A percentile compares a stretch with the other conserved stretches of the same genome.
phyloP scores from a whole-genome alignment of 2,329 filamentous ascomycete species.

The Pseudogymnoascus sp. region DNA sequence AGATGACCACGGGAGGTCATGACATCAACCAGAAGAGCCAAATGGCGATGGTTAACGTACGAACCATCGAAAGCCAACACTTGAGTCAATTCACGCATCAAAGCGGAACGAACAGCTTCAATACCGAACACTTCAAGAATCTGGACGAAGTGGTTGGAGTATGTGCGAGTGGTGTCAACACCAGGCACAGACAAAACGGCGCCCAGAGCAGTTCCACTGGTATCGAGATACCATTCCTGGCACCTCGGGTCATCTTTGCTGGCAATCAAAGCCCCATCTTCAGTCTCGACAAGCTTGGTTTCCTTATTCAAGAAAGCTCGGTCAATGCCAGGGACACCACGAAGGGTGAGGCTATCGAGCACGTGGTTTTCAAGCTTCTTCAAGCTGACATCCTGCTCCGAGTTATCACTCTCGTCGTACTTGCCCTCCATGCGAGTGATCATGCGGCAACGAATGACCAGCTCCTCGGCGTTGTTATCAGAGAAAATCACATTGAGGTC shows the following conservation, averaged over 20 bases:
- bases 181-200: slow-evolving; percentile 80
- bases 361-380: slow-evolving; percentile 89
- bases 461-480: slow-evolving; percentile 94
- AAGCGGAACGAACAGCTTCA: slow-evolving; percentile 79
- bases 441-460: slow-evolving; percentile 87
- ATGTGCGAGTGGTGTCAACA: slow-evolving; percentile 78
- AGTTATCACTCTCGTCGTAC: slow-evolving; percentile 59
- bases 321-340: slow-evolving; percentile 82
- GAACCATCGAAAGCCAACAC: slow-evolving; percentile 98
- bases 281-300: slow-evolving; percentile 56
- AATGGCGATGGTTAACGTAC: slow-evolving; percentile 97
- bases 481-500: slow-evolving; percentile 93
- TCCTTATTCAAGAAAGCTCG: slow-evolving; percentile 89
- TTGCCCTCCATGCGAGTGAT: slow-evolving; percentile 63
- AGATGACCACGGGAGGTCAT: slow-evolving; percentile 95
- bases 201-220: slow-evolving; percentile 78
- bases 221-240: slow-evolving; percentile 94
- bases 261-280: slow-evolving; percentile 66
- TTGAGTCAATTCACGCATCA: slow-evolving; percentile 81
- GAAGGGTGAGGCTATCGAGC: slow-evolving; percentile 81
- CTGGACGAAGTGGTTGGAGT: slow-evolving; percentile 93
- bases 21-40: slow-evolving; percentile 89
- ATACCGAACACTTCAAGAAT: slow-evolving; percentile 93
- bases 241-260: slow-evolving; percentile 68
- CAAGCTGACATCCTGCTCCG: slow-evolving; percentile 85